phyloP scores from a whole-genome alignment of 169 alveolate genomes.

The Plasmodium knowlesi region DNA sequence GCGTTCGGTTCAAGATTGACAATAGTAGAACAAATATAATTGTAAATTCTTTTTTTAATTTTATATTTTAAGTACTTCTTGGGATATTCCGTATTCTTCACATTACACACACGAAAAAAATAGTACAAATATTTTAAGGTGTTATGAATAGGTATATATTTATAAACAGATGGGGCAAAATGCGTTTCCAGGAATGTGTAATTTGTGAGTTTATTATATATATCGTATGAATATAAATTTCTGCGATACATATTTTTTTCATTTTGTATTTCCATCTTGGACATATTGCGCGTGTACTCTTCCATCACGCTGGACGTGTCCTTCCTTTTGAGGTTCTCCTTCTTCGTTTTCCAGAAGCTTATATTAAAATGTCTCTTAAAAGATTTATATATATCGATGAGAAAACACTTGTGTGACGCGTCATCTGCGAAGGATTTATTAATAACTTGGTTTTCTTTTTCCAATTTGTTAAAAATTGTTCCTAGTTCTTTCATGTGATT shows the following conservation, averaged over 20 bases:
- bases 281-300: background rate
- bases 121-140: conserved; percentile 62
- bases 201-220: conserved; percentile 59
- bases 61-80: conserved; percentile 21
- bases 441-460: conserved; percentile 40
- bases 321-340: background rate
- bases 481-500: conserved; percentile 28
- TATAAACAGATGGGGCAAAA: conserved; percentile 69
- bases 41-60: conserved; percentile 68
- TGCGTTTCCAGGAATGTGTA: conserved; percentile 56
- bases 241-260: conserved; percentile 20
- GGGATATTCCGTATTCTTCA: background rate
- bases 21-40: conserved; percentile 52
- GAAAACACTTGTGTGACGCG: background rate
- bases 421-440: conserved; percentile 16
- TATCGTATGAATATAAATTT: conserved; percentile 50
- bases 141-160: conserved; percentile 67
- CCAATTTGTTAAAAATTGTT: conserved; percentile 38
- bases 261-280: conserved; percentile 18
- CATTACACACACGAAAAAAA: conserved; percentile 57
- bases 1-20: conserved; percentile 7
- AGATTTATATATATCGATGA: conserved; percentile 70
- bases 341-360: background rate
- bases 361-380: conserved; percentile 63
- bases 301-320: background rate